These are phyloP conservation scores for Teunomyces pallodes DNA, from an alignment of 805 yeast species.

Conservation along the genomic window DNA sequence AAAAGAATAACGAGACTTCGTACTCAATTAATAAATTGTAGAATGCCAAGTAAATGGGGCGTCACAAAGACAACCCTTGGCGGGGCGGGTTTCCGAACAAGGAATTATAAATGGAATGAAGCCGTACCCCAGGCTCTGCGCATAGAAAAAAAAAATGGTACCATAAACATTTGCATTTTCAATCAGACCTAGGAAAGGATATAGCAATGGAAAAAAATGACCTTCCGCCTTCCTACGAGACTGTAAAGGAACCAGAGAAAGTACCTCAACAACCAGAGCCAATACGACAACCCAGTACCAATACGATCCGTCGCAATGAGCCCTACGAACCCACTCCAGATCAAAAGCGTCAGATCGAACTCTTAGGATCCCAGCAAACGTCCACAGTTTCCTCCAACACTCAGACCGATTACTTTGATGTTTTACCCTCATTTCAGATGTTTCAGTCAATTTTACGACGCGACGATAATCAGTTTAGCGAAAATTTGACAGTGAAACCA, in stretches of 20 bases:
- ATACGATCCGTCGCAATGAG: neutral
- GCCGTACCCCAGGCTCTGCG: conserved; percentile 4
- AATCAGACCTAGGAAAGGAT: neutral
- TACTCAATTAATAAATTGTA: neutral
- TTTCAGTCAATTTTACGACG: conserved; percentile 50
- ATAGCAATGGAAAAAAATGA: neutral
- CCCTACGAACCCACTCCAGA: conserved; percentile 34
- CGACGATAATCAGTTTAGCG: conserved; percentile 38
- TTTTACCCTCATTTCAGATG: conserved; percentile 69
- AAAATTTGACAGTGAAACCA: conserved; percentile 29
- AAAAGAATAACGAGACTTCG: neutral
- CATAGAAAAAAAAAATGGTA: neutral
- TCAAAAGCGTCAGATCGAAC: conserved; percentile 35
- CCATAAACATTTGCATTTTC: neutral
- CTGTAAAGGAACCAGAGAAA: neutral
- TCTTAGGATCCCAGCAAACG: conserved; percentile 12
- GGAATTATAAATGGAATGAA: neutral
- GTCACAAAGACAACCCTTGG: neutral
- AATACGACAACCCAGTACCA: neutral
- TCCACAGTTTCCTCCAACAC: conserved; percentile 25
- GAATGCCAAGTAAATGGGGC: neutral
- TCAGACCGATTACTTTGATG: conserved; percentile 48
- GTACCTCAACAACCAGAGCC: neutral
- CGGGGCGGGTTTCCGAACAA: neutral
- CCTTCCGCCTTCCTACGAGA: conserved; percentile 8